These are phyloP conservation scores for Borovskyia barvae DNA, from an alignment of 208 protist genomes.

Conservation along the genomic window DNA sequence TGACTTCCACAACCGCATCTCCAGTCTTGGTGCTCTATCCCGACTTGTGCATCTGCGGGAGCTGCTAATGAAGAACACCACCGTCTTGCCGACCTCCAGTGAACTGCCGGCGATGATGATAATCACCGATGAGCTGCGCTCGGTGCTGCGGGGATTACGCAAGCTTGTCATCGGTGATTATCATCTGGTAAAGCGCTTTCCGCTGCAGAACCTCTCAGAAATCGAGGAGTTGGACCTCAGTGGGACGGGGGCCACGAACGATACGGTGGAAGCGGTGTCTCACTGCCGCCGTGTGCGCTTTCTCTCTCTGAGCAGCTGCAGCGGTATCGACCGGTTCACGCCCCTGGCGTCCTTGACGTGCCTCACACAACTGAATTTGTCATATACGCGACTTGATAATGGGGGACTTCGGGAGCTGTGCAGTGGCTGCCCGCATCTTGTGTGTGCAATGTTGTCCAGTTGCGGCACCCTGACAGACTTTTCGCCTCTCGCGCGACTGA, in stretches of 20 bases:
- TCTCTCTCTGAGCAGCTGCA: conserved; percentile 18
- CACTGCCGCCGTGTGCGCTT: conserved; percentile 15
- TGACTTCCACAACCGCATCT: conserved; percentile 21
- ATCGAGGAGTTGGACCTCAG: conserved; percentile 23
- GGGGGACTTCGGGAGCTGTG: conserved; percentile 12
- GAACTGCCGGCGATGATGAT: conserved; percentile 11
- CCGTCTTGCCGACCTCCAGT: conserved; percentile 4
- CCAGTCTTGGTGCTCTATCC: conserved; percentile 16
- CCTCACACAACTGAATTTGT: conserved; percentile 9
- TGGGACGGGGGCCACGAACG: conserved; percentile 14
- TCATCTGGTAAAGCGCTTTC: conserved; percentile 24
- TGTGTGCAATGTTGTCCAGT: conserved; percentile 1
- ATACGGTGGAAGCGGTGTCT: conserved; percentile 7
- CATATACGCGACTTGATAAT: conserved; percentile 9
- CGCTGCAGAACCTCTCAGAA: conserved; percentile 10
- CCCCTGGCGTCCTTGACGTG: conserved; percentile 1
- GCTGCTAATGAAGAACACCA: conserved; percentile 29
- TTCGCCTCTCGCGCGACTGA: conserved; percentile 9
- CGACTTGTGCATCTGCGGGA: conserved; percentile 24
- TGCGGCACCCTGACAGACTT: conserved; percentile 18
- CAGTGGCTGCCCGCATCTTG: conserved; percentile 9
- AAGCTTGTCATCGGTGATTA: conserved; percentile 26
- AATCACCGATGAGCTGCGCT: conserved; percentile 21
- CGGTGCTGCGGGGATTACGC: conserved; percentile 19
- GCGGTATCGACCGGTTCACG: conserved; percentile 4